Evolutionary conservation across 2,329 filamentous ascomycete species (phyloP).

Genomic region (Teratosphaeria pseudoeucalypti): DNA sequence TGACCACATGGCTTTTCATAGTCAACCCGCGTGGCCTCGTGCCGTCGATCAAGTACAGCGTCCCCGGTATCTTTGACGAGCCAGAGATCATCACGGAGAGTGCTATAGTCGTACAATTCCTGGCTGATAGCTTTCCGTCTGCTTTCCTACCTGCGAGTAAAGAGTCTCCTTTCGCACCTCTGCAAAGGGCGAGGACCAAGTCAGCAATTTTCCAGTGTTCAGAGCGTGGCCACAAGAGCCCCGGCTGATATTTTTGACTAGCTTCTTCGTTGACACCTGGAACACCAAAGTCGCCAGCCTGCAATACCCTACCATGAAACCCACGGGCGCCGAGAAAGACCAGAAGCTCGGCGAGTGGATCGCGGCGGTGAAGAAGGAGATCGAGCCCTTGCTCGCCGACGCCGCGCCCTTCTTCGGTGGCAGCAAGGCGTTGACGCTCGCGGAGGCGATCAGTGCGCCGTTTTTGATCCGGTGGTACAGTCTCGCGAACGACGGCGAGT

Average conservation of each 20-base stretch:
- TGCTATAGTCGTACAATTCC: conserved; percentile 60
- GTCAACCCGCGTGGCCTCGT: conserved; percentile 73
- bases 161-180: conserved; percentile 42
- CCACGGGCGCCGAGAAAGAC: conserved; percentile 40
- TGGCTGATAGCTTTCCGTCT: conserved; percentile 59
- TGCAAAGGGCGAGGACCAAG: conserved; percentile 54
- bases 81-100: conserved; percentile 63
- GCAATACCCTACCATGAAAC: conserved; percentile 38
- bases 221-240: background rate
- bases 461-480: conserved; percentile 54
- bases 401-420: conserved; percentile 38
- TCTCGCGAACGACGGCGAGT: conserved; percentile 42
- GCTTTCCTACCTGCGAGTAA: conserved; percentile 51
- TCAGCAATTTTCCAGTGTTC: conserved; percentile 54
- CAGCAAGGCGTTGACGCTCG: conserved; percentile 51
- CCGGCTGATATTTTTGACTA: background rate
- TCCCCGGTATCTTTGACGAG: conserved; percentile 30
- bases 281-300: conserved; percentile 47
- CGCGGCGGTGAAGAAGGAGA: conserved; percentile 52
- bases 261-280: conserved; percentile 29
- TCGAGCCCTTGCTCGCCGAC: conserved; percentile 57
- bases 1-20: conserved; percentile 21
- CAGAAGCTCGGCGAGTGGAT: conserved; percentile 43
- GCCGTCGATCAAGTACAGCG: conserved; percentile 55
- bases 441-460: conserved; percentile 60